Evolutionary conservation across 2,329 filamentous ascomycete species (phyloP).

Genomic region (Fusarium annulatum): DNA sequence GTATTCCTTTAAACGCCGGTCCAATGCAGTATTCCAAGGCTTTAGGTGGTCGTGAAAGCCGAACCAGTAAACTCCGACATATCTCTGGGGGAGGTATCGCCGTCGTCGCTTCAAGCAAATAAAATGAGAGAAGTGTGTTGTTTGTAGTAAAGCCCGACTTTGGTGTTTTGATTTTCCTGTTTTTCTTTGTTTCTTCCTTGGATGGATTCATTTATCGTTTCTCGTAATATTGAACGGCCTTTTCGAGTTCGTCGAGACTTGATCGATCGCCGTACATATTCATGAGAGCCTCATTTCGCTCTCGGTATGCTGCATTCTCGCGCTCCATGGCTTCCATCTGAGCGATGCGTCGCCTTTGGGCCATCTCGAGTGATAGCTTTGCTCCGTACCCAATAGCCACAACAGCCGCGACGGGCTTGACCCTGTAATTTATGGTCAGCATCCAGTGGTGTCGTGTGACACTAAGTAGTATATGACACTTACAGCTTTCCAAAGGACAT

Average conservation of each 20-base stretch:
- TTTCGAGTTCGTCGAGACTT: slow-evolving; percentile 60
- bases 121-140: slow-evolving; percentile 3
- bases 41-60: slow-evolving; percentile 26
- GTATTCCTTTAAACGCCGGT: slow-evolving; percentile 40
- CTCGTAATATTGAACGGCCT: slow-evolving; percentile 60
- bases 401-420: slow-evolving; percentile 48
- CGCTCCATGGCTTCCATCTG: slow-evolving; percentile 49
- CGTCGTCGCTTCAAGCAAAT: slow-evolving; percentile 23
- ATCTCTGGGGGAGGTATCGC: slow-evolving; percentile 12
- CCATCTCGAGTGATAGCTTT: slow-evolving; percentile 48
- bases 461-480: slow-evolving; percentile 3
- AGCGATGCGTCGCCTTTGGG: slow-evolving; percentile 44
- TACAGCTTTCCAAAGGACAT: slow-evolving; percentile 42
- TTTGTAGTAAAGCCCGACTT: background rate
- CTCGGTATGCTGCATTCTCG: slow-evolving; percentile 50
- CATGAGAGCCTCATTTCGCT: slow-evolving; percentile 57
- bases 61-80: slow-evolving; percentile 26
- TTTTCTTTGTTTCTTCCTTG: slow-evolving; percentile 1
- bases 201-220: slow-evolving; percentile 43
- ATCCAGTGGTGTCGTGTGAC: background rate
- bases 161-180: background rate
- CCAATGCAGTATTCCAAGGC: slow-evolving; percentile 30
- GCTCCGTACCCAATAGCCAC: slow-evolving; percentile 50
- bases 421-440: slow-evolving; percentile 40
- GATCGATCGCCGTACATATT: slow-evolving; percentile 63